Evolutionary conservation across 2,329 filamentous ascomycete genomes (phyloP), one percentile per base, ranked within the genome.

Genomic region (Microsporum canis): DNA sequence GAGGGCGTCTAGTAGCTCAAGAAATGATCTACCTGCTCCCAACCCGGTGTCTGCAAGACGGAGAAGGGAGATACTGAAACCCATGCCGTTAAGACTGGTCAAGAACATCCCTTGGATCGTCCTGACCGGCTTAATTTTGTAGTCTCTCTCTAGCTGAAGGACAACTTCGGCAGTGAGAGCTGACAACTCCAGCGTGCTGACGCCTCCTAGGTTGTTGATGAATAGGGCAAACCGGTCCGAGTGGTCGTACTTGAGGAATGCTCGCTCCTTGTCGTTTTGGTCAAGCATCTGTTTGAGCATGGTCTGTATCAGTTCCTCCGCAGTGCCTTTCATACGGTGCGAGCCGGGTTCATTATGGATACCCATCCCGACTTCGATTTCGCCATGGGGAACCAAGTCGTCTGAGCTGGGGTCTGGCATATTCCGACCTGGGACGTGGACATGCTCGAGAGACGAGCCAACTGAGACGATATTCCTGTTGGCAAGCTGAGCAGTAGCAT

Each of bases 381-480:
- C 82, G 23, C 79, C 79, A 14, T 79, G 68, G 0, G 77, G 72
- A 57, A 78, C 72, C 10, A 71, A 70, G 33, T 85, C 84, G 29
- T 84, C 82, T 8, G 78, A 78, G 49, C 79, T 79, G 10, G 73
- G 70, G 65, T 84, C 81, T 0, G 77, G 73, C 5, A 78, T 70
- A 1, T 78, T 82, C 63, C 91, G 82, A 3, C 92, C 91, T 0
- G 92, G 92, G 0, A 96, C 89, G 71, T 96, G 92, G n/a, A 96
- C 91, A 71, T 95, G 91, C 65, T 88, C 87, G 47, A 96, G 77
- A 59, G 88, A 92, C 2, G 89, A 88, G 14, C 91, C 92, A 27
- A 96, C 88, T 47, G 88, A 91, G 38, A 95, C 88, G 5, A 92
- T 76, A 70, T 95, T 95, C 17, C 83, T 79, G 2, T 88, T 86